A percentile compares a stretch with the other conserved stretches of the same genome.
These are phyloP conservation scores for Saturnispora hagleri DNA, from an alignment of 805 yeast species.

Conservation along the genomic window DNA sequence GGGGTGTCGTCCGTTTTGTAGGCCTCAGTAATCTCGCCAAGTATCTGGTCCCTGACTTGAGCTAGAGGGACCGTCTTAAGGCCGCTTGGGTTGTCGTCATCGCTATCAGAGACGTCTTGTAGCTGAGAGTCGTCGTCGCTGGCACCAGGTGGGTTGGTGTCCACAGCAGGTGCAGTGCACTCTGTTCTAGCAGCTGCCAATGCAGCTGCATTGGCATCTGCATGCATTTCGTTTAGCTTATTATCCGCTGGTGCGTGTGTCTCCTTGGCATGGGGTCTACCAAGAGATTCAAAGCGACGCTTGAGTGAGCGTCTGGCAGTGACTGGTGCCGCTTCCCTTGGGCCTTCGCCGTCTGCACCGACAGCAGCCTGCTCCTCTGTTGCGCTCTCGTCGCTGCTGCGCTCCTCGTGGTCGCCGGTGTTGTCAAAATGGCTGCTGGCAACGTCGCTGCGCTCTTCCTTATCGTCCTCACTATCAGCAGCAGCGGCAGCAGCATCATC, in stretches of 20 bases:
- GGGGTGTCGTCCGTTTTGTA: constrained; percentile 15
- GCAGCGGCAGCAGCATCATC: constrained; percentile 3
- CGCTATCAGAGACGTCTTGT: not conserved
- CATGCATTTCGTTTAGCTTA: not conserved
- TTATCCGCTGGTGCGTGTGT: not conserved
- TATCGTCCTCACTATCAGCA: constrained; percentile 3
- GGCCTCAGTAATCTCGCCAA: constrained; percentile 21
- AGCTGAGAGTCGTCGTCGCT: constrained; percentile 8
- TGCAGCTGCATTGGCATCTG: not conserved
- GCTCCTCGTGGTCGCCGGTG: not conserved
- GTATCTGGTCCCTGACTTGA: constrained; percentile 20
- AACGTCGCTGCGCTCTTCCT: not conserved
- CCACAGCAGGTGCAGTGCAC: not conserved
- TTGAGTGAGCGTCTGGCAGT: not conserved
- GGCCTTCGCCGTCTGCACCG: not conserved
- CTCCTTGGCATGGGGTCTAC: not conserved
- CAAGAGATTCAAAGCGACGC: not conserved
- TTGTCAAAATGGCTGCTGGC: not conserved
- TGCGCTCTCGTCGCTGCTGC: not conserved
- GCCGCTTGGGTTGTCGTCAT: constrained; percentile 9
- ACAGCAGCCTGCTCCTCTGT: not conserved
- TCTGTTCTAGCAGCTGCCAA: not conserved
- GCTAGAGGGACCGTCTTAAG: constrained; percentile 20
- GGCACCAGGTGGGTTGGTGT: not conserved
- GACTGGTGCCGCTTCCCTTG: not conserved